Conservation (phyloP, 345 rosid genomes). For the Alliaria petiolata region DNA sequence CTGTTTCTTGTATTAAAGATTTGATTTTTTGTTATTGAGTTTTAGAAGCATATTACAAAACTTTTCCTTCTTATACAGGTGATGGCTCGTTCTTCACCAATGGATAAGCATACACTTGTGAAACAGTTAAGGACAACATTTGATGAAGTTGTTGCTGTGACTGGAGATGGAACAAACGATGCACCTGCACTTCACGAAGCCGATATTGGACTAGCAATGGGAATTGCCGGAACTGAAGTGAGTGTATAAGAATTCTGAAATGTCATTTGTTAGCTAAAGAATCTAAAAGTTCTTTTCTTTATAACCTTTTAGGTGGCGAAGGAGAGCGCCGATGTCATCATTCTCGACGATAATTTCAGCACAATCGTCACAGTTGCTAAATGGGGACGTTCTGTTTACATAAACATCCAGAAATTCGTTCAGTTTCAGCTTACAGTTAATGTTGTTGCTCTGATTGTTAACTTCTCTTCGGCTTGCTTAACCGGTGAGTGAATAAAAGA, state of each 20-base stretch:
- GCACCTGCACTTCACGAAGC: constrained; percentile 98
- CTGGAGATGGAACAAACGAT: constrained; percentile 97
- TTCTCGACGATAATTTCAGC: constrained; percentile 91
- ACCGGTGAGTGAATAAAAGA: constrained; percentile 45
- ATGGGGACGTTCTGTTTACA: constrained; percentile 95
- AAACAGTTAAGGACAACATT: constrained; percentile 78
- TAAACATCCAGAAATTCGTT: constrained; percentile 91
- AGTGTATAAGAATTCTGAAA: neutral
- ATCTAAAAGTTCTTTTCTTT: neutral
- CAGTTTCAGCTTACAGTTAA: constrained; percentile 95
- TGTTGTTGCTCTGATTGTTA: constrained; percentile 75
- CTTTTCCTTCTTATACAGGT: constrained; percentile 44
- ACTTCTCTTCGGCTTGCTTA: constrained; percentile 91
- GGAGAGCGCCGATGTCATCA: constrained; percentile 96
- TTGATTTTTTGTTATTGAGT: neutral
- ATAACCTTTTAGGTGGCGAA: constrained; percentile 72
- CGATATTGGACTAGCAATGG: constrained; percentile 97
- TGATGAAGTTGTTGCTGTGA: constrained; percentile 85
- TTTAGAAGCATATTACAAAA: neutral
- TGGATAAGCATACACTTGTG: constrained; percentile 88
- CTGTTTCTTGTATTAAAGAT: neutral
- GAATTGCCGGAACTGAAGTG: constrained; percentile 98
- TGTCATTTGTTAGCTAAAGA: neutral
- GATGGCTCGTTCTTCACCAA: constrained; percentile 95
- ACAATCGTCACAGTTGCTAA: constrained; percentile 92